Evolutionary conservation across 306 rosid genomes (phyloP).

Genomic region (Geum urbanum): DNA sequence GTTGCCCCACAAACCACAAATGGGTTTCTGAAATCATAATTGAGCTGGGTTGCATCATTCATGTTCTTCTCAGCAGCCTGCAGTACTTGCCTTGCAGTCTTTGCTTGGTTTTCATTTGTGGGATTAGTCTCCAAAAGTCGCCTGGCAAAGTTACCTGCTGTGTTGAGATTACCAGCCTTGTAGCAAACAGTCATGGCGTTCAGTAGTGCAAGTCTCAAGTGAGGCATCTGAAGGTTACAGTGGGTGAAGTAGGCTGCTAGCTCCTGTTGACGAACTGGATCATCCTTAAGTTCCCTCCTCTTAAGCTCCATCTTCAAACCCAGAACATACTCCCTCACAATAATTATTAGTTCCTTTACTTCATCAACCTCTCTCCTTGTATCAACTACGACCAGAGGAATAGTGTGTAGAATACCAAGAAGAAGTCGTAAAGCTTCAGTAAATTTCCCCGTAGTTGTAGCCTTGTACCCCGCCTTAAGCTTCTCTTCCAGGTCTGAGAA

Average conservation of each 20-base stretch:
- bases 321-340: constrained; percentile 73
- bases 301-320: constrained; percentile 75
- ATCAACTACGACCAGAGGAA: constrained; percentile 75
- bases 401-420: constrained; percentile 57
- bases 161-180: constrained; percentile 69
- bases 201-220: constrained; percentile 72
- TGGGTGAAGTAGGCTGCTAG: constrained; percentile 90
- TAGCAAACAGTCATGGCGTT: constrained; percentile 80
- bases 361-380: constrained; percentile 93
- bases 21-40: constrained; percentile 80
- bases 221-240: constrained; percentile 79
- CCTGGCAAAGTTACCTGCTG: constrained; percentile 82
- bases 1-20: constrained; percentile 83
- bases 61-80: constrained; percentile 80
- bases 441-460: constrained; percentile 74
- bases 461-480: constrained; percentile 76
- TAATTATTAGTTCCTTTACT: constrained; percentile 68
- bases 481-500: constrained; percentile 73
- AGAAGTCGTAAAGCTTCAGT: constrained; percentile 58
- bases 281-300: constrained; percentile 65
- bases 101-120: constrained; percentile 65
- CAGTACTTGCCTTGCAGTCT: constrained; percentile 77
- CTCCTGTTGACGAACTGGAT: constrained; percentile 73
- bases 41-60: constrained; percentile 65
- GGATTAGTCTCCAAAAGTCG: constrained; percentile 83